Conservation (phyloP, 148 eudicot genomes). For the Rhododendron molle region DNA sequence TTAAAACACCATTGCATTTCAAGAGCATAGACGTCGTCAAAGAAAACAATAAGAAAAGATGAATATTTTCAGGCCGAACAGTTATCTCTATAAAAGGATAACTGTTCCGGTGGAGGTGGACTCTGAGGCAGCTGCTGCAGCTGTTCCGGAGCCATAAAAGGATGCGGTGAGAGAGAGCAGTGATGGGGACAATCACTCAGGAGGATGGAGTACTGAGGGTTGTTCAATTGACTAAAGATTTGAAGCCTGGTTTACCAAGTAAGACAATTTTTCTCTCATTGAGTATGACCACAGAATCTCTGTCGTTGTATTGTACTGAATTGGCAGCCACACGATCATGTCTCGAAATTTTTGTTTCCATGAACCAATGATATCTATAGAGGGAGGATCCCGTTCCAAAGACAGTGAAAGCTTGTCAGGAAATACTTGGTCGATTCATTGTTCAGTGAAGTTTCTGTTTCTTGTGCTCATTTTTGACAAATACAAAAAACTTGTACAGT, state of each 20-base stretch:
- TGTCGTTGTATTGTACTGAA: neutral
- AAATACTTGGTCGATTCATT: neutral
- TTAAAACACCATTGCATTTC: too few relatives aligned
- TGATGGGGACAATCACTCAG: constrained; percentile 53
- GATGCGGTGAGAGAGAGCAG: constrained; percentile 2
- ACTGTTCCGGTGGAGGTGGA: too few relatives aligned
- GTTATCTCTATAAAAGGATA: too few relatives aligned
- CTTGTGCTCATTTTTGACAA: neutral
- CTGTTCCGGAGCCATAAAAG: too few relatives aligned
- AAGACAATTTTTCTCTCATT: constrained; percentile 6
- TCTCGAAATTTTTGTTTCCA: neutral
- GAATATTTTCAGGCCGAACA: too few relatives aligned
- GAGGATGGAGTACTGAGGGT: constrained; percentile 36
- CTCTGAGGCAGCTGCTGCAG: too few relatives aligned
- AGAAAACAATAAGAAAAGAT: too few relatives aligned
- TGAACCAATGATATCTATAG: neutral
- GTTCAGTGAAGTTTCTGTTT: neutral
- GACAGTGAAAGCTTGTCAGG: neutral
- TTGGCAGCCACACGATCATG: neutral
- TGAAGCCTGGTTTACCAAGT: constrained; percentile 70
- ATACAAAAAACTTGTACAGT: neutral
- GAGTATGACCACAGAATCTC: neutral
- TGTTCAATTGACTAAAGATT: constrained; percentile 63
- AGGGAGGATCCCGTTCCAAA: neutral
- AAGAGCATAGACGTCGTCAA: too few relatives aligned